phyloP scores from a whole-genome alignment of 1,139 yeast species.

The Lodderomyces jiufengensis region DNA sequence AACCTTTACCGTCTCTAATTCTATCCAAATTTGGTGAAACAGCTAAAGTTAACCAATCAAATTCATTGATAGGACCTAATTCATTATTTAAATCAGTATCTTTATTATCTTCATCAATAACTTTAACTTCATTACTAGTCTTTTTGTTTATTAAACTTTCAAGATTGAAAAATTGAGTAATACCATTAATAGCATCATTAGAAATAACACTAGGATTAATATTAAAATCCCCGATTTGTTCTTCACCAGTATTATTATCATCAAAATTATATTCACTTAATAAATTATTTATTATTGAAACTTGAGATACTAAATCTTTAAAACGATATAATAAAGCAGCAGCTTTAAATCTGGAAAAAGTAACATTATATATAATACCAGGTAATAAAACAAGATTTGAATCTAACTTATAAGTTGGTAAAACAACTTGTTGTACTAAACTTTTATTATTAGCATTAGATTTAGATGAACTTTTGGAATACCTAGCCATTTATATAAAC shows the following conservation, averaged over 20 bases:
- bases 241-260: conserved; percentile 2
- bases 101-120: not conserved
- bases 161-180: conserved; percentile 23
- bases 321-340: conserved; percentile 43
- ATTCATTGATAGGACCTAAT: conserved; percentile 18
- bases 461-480: conserved; percentile 2
- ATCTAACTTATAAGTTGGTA: conserved; percentile 43
- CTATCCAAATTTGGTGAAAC: conserved; percentile 39
- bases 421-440: conserved; percentile 13
- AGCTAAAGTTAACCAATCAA: conserved; percentile 41
- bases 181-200: conserved; percentile 34
- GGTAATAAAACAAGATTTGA: conserved; percentile 53
- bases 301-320: conserved; percentile 26
- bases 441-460: not conserved
- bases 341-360: conserved; percentile 48
- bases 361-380: conserved; percentile 57
- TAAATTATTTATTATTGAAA: conserved; percentile 30
- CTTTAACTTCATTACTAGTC: not conserved
- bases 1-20: conserved; percentile 24
- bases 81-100: not conserved
- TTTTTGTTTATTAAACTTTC: conserved; percentile 17
- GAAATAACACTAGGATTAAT: conserved; percentile 27
- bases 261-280: conserved; percentile 36
- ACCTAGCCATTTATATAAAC: conserved; percentile 3
- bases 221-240: conserved; percentile 17